phyloP scores from a whole-genome alignment of 169 alveolate species.

The Plasmodium malariae region DNA sequence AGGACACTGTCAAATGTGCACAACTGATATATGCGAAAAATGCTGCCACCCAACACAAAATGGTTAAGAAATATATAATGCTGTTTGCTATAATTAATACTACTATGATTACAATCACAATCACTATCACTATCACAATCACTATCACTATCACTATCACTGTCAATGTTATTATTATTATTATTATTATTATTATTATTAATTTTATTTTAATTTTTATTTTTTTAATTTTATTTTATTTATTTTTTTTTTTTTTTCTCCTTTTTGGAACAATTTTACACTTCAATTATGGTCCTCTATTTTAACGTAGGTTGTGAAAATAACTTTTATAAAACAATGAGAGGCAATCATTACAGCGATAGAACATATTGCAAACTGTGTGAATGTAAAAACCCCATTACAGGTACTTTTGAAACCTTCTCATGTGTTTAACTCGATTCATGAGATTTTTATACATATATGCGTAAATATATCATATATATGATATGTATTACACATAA shows the following conservation, averaged over 20 bases:
- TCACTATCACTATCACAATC: too few species aligned
- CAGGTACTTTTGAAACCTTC: constrained; percentile 18
- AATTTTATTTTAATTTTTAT: too few species aligned
- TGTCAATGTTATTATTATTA: too few species aligned
- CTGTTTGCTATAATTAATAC: too few species aligned
- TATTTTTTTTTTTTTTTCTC: not conserved
- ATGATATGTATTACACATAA: too few species aligned
- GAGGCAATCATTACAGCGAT: constrained; percentile 45
- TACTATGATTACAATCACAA: too few species aligned
- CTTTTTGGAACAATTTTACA: constrained; percentile 4
- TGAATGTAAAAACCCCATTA: constrained; percentile 44
- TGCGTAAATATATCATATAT: too few species aligned
- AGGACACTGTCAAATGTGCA: constrained; percentile 42
- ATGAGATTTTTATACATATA: too few species aligned
- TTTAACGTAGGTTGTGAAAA: constrained; percentile 41
- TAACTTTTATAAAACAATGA: constrained; percentile 35
- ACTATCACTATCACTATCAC: too few species aligned
- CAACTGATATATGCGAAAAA: constrained; percentile 54
- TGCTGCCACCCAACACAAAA: constrained; percentile 54
- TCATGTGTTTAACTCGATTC: too few species aligned
- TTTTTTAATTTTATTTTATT: too few species aligned
- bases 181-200: too few species aligned
- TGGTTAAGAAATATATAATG: constrained; percentile 4
- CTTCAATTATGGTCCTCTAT: not conserved
- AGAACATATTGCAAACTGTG: constrained; percentile 49